Evolutionary conservation across 352 stramenopile species (phyloP).

Genomic region (Phytophthora ohioensis): DNA sequence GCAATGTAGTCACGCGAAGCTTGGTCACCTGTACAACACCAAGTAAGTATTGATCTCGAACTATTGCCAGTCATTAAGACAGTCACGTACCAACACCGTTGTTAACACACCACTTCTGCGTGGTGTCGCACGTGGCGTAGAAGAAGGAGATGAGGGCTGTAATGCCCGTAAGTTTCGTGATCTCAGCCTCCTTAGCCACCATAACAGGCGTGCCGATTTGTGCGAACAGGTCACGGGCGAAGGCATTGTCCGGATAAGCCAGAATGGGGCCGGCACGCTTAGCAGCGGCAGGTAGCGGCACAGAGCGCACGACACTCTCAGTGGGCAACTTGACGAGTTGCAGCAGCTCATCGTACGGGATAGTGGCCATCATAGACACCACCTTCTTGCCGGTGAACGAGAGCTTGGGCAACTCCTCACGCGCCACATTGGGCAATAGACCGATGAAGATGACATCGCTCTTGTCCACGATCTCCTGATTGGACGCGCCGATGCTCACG

Average conservation of each 20-base stretch:
- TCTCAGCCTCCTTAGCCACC: slow-evolving; percentile 79
- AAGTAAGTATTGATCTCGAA: background rate
- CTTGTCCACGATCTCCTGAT: slow-evolving; percentile 87
- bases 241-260: slow-evolving; percentile 78
- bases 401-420: slow-evolving; percentile 75
- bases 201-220: slow-evolving; percentile 89
- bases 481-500: slow-evolving; percentile 70
- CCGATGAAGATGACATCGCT: slow-evolving; percentile 88
- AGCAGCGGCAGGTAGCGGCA: slow-evolving; percentile 76
- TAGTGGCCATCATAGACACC: slow-evolving; percentile 91
- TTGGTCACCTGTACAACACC: slow-evolving; percentile 50
- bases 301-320: slow-evolving; percentile 80
- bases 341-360: slow-evolving; percentile 86
- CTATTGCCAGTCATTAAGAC: background rate
- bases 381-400: slow-evolving; percentile 74
- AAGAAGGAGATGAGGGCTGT: slow-evolving; percentile 90
- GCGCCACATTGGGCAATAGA: slow-evolving; percentile 76
- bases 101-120: slow-evolving; percentile 87
- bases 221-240: slow-evolving; percentile 69
- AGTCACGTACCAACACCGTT: slow-evolving; percentile 83
- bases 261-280: slow-evolving; percentile 85
- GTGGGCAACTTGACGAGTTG: slow-evolving; percentile 71
- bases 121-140: slow-evolving; percentile 85
- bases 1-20: slow-evolving; percentile 83
- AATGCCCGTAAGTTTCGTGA: slow-evolving; percentile 87